These are phyloP conservation scores for Noccaea bulbosa DNA, from an alignment of 345 rosid species.

Conservation along the genomic window DNA sequence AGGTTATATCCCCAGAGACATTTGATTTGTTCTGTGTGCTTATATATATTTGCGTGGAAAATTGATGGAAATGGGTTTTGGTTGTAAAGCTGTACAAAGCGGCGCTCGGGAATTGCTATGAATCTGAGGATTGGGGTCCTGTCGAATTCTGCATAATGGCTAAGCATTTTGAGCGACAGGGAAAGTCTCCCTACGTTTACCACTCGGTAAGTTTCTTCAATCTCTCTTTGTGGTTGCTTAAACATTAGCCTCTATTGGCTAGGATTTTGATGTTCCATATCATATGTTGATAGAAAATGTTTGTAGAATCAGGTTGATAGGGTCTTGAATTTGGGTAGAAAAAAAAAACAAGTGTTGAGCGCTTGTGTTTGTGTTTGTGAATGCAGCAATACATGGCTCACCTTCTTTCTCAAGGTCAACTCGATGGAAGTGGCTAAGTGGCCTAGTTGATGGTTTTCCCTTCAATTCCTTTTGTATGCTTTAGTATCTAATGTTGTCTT, in stretches of 20 bases:
- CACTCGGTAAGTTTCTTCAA: slow-evolving; percentile 63
- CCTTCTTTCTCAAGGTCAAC: slow-evolving; percentile 85
- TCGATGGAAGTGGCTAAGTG: slow-evolving; percentile 72
- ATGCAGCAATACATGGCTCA: slow-evolving; percentile 94
- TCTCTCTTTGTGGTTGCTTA: background rate
- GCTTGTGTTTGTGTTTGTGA: slow-evolving; percentile 17
- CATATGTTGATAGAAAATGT: slow-evolving; percentile 15
- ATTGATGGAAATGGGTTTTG: slow-evolving; percentile 27
- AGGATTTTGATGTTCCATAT: background rate
- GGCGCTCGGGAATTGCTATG: slow-evolving; percentile 87
- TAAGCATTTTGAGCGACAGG: slow-evolving; percentile 95
- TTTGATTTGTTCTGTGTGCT: slow-evolving; percentile 20
- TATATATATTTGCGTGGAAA: background rate
- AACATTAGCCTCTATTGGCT: background rate
- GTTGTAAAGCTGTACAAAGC: slow-evolving; percentile 73
- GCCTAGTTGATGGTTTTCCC: background rate
- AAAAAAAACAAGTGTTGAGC: background rate
- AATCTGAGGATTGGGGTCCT: slow-evolving; percentile 86
- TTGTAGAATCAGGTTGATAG: background rate
- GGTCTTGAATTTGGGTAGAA: background rate
- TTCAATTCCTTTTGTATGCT: background rate
- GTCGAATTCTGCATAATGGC: slow-evolving; percentile 79
- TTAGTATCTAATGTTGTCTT: slow-evolving; percentile 6
- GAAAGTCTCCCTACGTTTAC: slow-evolving; percentile 86
- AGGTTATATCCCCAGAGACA: slow-evolving; percentile 45